Evolutionary conservation across 2,329 filamentous ascomycete species (phyloP), one percentile per base, ranked within the genome.

Genomic region (Phialophora macrospora): DNA sequence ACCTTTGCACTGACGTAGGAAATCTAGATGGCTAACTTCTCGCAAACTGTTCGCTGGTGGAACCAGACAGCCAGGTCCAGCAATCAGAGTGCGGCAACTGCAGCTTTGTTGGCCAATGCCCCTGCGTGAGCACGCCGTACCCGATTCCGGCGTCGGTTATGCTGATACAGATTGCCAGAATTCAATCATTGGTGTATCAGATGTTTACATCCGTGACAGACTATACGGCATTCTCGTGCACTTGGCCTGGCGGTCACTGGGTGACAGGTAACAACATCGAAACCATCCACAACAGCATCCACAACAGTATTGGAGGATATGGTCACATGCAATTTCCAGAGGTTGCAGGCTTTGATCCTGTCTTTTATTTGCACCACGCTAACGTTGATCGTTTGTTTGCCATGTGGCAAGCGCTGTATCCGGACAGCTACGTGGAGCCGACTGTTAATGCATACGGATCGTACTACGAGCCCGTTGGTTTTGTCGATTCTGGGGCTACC

Each of bases 331-430:
- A 84, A 49, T 90, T 86, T 75, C 86, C 88, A 34, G 86, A 87
- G 20, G 89, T 90, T 71, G 90, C 91, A 1, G 85, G 89, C 0
- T 96, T 92, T 74, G 92, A 96, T 73, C 91, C 91, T 0, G 79
- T 91, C 12, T 93, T 94, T 77, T 91, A 89, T 78, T 78, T 94
- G 8, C 90, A 94, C 72, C 91, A 94, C 72, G 72, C 76, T 68
- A 93, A 90, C 76, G 84, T 92, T 7, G 92, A 96, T 73, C 86
- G 92, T 2, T 77, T 91, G 30, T 86, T 92, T 68, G 86, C 90
- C 34, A 84, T 96, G 67, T 95, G 90, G 90, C 90, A 95, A 78
- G 81, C 83, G 0, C 76, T 95, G 14, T 85, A 95, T 69, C 90
- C 89, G 0, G 79, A 86, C 22, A 84, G 84, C 30, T 94, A 69